These are phyloP conservation scores for Penicillium coffeae DNA, from an alignment of 495 filamentous ascomycete genomes.

Conservation along the genomic window DNA sequence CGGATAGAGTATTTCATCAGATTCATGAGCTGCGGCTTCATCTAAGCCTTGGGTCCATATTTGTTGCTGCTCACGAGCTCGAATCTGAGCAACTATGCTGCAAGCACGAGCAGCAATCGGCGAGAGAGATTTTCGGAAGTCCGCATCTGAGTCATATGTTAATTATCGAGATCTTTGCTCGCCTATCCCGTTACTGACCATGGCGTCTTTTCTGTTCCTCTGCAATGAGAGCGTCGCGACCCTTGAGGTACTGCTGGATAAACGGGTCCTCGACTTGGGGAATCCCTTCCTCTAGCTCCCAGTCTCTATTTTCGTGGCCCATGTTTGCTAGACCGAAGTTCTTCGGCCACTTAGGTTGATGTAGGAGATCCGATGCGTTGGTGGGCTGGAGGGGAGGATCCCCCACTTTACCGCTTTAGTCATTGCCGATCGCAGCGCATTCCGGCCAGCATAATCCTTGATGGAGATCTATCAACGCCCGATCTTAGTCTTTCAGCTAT, in stretches of 20 bases:
- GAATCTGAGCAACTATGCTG: slow-evolving; percentile 72
- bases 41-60: slow-evolving; percentile 71
- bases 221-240: slow-evolving; percentile 70
- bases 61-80: slow-evolving; percentile 65
- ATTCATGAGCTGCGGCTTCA: slow-evolving; percentile 52
- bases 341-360: background rate
- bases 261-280: slow-evolving; percentile 64
- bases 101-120: slow-evolving; percentile 71
- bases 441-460: no score
- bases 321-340: background rate
- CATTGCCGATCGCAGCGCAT: background rate
- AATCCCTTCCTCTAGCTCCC: slow-evolving; percentile 49
- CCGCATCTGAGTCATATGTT: slow-evolving; percentile 27
- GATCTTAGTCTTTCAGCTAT: no score
- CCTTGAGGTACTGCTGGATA: slow-evolving; percentile 71
- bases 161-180: slow-evolving; percentile 16
- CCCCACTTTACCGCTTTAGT: background rate
- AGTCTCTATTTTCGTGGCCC: slow-evolving; percentile 26
- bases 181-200: slow-evolving; percentile 41
- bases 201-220: slow-evolving; percentile 80
- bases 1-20: slow-evolving; percentile 59
- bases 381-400: background rate
- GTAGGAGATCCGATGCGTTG: background rate
- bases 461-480: no score
- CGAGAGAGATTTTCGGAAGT: slow-evolving; percentile 59